phyloP scores from a whole-genome alignment of 2,329 filamentous ascomycete species.

The Neonectria neomacrospora region DNA sequence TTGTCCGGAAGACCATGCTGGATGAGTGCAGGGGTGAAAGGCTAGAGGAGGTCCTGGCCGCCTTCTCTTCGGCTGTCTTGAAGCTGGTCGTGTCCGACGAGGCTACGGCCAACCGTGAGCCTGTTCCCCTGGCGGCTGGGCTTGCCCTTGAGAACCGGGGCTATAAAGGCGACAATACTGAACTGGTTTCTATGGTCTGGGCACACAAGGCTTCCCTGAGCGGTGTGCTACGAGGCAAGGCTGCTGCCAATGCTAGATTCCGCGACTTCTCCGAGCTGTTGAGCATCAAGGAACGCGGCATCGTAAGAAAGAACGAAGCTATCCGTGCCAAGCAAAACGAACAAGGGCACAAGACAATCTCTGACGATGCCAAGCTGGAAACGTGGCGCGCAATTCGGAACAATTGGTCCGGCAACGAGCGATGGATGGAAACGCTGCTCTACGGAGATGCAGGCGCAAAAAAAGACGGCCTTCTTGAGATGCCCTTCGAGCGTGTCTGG shows the following conservation, averaged over 20 bases:
- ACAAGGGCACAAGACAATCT: conserved; percentile 46
- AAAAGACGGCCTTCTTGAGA: conserved; percentile 72
- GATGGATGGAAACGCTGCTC: conserved; percentile 78
- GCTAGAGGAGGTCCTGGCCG: conserved; percentile 84
- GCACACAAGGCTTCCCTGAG: conserved; percentile 76
- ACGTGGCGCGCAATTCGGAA: conserved; percentile 71
- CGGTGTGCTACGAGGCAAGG: conserved; percentile 68
- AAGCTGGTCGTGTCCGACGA: conserved; percentile 70
- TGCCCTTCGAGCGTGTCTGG: conserved; percentile 79
- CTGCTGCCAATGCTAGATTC: conserved; percentile 68
- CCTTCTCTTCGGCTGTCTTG: conserved; percentile 85
- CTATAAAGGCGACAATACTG: conserved; percentile 63
- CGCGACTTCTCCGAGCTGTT: conserved; percentile 72
- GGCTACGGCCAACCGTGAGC: conserved; percentile 50
- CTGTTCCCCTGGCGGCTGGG: conserved; percentile 62
- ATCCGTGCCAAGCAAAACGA: conserved; percentile 48
- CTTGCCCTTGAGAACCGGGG: conserved; percentile 70
- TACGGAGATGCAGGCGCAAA: conserved; percentile 69
- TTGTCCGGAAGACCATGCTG: conserved; percentile 92
- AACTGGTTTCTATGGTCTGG: conserved; percentile 74
- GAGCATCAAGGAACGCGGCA: conserved; percentile 68
- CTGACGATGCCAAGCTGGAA: conserved; percentile 57
- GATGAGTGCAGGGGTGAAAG: conserved; percentile 95
- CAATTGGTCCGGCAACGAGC: conserved; percentile 82
- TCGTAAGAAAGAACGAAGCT: conserved; percentile 65